Conservation (phyloP, 352 stramenopile species). For the Globisporangium irregulare region DNA sequence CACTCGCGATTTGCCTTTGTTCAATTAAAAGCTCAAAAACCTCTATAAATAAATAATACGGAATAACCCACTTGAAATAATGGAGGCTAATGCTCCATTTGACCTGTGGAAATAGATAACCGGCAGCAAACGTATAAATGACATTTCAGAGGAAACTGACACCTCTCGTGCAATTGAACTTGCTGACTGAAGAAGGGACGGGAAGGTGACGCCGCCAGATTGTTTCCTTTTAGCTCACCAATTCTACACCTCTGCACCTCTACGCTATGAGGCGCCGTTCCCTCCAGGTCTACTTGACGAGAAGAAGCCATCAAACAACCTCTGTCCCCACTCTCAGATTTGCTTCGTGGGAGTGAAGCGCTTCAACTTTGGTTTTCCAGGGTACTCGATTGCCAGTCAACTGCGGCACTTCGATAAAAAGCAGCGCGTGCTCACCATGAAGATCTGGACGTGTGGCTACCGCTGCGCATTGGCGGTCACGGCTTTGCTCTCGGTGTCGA, state of each 20-base stretch:
- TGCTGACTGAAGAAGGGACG: no score
- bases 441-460: slow-evolving; percentile 3
- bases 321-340: not conserved
- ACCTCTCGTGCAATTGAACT: no score
- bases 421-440: not conserved
- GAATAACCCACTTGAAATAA: no score
- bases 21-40: not conserved
- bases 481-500: not conserved
- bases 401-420: not conserved
- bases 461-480: not conserved
- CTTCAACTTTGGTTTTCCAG: not conserved
- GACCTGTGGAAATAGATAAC: not conserved
- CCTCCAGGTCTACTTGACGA: not conserved
- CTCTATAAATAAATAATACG: not conserved
- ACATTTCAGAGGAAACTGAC: not conserved
- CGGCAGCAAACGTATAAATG: not conserved
- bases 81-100: no score
- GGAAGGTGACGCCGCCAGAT: not conserved
- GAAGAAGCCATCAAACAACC: not conserved
- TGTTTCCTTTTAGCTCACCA: not conserved
- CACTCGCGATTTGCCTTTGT: no score
- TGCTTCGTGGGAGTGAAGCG: not conserved
- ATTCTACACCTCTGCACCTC: not conserved
- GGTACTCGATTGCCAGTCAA: not conserved
- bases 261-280: no score